Evolutionary conservation across 1,139 yeast species (phyloP).

Genomic region (Geotrichum siamense): DNA sequence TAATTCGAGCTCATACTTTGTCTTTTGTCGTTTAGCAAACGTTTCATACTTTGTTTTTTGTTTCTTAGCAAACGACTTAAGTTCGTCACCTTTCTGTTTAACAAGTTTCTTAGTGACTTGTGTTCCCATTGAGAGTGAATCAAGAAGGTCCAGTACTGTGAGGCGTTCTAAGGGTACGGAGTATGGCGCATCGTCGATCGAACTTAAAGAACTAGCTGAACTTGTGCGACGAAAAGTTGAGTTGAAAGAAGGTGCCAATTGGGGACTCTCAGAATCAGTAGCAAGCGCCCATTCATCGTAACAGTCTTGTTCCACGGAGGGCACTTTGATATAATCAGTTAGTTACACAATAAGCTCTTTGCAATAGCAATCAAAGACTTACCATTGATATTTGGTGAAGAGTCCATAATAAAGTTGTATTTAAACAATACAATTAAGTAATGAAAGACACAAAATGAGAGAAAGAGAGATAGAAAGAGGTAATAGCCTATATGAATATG

Average conservation of each 20-base stretch:
- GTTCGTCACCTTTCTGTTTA: constrained; percentile 27
- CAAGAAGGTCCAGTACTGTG: constrained; percentile 32
- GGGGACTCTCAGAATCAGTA: background rate
- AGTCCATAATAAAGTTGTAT: no score
- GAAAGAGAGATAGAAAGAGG: no score
- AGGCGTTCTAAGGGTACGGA: constrained; percentile 26
- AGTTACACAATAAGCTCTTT: no score
- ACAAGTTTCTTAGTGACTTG: constrained; percentile 29
- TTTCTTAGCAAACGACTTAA: constrained; percentile 29
- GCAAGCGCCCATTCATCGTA: constrained; percentile 2
- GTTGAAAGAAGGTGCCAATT: background rate
- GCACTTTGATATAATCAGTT: no score
- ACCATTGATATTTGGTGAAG: no score
- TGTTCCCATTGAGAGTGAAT: constrained; percentile 32
- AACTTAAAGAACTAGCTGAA: constrained; percentile 23
- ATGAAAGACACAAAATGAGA: no score
- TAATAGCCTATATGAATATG: no score
- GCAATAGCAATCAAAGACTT: no score
- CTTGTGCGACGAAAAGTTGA: background rate
- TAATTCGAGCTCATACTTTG: constrained; percentile 29
- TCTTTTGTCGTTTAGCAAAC: constrained; percentile 4
- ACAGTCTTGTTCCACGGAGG: no score
- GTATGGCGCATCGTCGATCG: constrained; percentile 21
- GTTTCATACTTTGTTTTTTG: constrained; percentile 23
- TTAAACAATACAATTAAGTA: no score